Percentiles rank a stretch among this genome's conserved stretches.
Conservation (phyloP, 345 rosid genomes). For the Mallotus nudiflorus region DNA sequence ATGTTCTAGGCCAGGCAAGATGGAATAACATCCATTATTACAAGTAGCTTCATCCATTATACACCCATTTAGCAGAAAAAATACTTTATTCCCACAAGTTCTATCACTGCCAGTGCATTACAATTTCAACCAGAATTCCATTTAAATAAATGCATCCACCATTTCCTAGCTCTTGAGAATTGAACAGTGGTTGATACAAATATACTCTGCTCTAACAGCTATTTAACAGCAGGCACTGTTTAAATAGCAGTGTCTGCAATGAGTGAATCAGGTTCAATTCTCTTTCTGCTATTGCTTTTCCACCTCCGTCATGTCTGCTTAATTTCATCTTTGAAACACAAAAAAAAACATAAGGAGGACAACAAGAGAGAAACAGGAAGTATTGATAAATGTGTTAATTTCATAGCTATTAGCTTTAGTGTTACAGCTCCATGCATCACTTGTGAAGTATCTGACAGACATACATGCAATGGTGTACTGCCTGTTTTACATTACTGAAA, state of each 20-base stretch:
- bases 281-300: not conserved
- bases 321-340: not conserved
- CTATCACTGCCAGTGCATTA: not conserved
- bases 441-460: not conserved
- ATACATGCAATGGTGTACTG: not conserved
- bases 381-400: not conserved
- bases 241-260: not conserved
- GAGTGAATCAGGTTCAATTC: not conserved
- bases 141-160: not conserved
- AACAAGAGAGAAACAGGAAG: not conserved
- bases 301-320: not conserved
- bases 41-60: not conserved
- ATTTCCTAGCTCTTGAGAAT: not conserved
- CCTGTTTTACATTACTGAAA: not conserved
- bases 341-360: not conserved
- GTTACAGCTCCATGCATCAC: not conserved
- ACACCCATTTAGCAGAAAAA: not conserved
- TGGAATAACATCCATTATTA: not conserved
- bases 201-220: too few species aligned
- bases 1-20: not conserved
- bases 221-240: not conserved
- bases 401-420: not conserved
- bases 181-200: too few species aligned
- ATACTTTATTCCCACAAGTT: not conserved
- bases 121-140: not conserved